phyloP scores from a whole-genome alignment of 192 early-diverging fungal genomes.

The Oehlia diaphana region DNA sequence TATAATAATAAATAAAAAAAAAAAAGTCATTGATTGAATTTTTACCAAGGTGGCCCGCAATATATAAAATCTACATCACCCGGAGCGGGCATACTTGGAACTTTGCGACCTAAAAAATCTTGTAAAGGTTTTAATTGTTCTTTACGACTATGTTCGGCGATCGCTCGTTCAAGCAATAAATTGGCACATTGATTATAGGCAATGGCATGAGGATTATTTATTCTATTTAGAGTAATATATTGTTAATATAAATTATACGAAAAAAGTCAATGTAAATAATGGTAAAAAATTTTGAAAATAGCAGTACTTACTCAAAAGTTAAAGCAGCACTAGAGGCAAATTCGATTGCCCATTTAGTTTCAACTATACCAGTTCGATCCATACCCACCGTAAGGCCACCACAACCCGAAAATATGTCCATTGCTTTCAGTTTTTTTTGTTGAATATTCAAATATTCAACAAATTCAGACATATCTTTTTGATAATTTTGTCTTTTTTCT shows the following conservation, averaged over 20 bases:
- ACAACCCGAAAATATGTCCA: constrained; percentile 73
- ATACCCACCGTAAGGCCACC: constrained; percentile 58
- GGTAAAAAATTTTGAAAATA: too few species aligned
- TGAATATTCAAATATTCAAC: neutral
- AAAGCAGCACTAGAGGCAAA: constrained; percentile 56
- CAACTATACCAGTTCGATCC: neutral
- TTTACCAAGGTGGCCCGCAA: constrained; percentile 67
- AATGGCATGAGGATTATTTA: constrained; percentile 60
- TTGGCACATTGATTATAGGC: constrained; percentile 67
- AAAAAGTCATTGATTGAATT: neutral
- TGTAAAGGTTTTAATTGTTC: constrained; percentile 30
- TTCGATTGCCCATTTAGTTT: constrained; percentile 60
- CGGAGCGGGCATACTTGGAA: constrained; percentile 58
- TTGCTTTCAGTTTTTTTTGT: constrained; percentile 33
- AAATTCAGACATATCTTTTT: neutral
- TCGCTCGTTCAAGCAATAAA: constrained; percentile 62
- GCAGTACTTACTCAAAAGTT: constrained; percentile 51
- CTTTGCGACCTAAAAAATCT: constrained; percentile 40
- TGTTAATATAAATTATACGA: neutral
- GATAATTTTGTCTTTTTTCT: constrained; percentile 32
- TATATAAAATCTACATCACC: constrained; percentile 72
- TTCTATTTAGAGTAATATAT: constrained; percentile 24
- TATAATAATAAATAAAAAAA: too few species aligned
- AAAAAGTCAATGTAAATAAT: neutral
- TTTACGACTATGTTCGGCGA: constrained; percentile 47